Base-by-base conservation (phyloP, 2,329 filamentous ascomycete genomes). In the Talaromyces sp. region DNA sequence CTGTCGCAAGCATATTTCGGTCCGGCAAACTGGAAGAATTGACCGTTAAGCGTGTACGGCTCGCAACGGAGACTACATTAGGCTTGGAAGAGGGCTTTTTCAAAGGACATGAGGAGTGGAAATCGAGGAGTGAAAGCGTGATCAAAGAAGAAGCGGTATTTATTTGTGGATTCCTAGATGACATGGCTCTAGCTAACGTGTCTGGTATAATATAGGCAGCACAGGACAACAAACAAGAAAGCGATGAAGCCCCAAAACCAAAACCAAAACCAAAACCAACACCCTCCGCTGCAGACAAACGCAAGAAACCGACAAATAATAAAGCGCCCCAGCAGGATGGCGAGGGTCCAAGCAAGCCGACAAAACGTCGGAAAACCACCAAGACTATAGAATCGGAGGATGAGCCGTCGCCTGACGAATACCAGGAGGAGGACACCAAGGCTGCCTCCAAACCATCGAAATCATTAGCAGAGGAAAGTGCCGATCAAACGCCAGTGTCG, bases 21-120 rank as follows among this genome's bases (percentile, higher is more conserved):
- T 66, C 69, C 0, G 75, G 73, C 8, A 76, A 82, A 22, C 70
- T 73, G 33, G 80, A 84, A 6, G 79, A 84, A 57, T 71, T 87
- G 63, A 86, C 85, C 0, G 77, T 87, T 58, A 86, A 85, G 64
- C 77, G 78, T 59, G 81, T 86, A 57, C 82, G 85, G 55, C 68
- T 75, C 32, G 78, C 78, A 27, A 81, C 80, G 4, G 85, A 86
- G 69, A 72, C 79, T 61, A 71, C 79, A 55, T 71, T 88, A 11
- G 78, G 77, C 33, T 72, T 88, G 25, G 75, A 79, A 8, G 73
- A 75, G 6, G 84, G 79, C 2, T 87, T 85, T 67, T 81, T 87
- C 66, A 88, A 84, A 67, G 72, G 66, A n/a, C 72, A 81, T 62
- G 67, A 67, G 1, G 68, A 69, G 4, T 88, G 86, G 86, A 87